Conservation (phyloP, 148 eudicot species). For the Arctostaphylos glauca region DNA sequence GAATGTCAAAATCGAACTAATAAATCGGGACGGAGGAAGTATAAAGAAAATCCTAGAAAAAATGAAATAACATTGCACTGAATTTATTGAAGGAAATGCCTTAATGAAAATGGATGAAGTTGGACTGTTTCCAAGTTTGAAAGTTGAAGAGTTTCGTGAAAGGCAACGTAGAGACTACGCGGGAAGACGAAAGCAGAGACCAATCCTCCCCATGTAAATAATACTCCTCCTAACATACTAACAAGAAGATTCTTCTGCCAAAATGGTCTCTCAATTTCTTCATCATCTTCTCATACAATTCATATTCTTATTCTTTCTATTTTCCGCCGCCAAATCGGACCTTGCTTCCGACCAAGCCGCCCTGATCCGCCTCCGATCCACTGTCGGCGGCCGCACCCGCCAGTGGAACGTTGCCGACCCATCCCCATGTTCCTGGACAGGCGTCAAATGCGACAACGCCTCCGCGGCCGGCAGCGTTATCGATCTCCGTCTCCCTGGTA, state of each 20-base stretch:
- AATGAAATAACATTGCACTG: not conserved
- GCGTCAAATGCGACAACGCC: conserved; percentile 30
- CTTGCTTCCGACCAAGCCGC: conserved; percentile 33
- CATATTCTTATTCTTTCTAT: not conserved
- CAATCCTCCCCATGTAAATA: not conserved
- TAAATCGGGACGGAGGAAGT: too few species aligned
- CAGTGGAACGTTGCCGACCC: conserved; percentile 26
- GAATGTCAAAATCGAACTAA: too few species aligned
- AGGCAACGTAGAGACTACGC: not conserved
- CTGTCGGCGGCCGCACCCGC: conserved; percentile 31
- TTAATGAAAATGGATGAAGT: not conserved
- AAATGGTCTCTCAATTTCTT: conserved; percentile 10
- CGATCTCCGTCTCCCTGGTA: conserved; percentile 41
- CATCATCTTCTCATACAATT: conserved; percentile 9
- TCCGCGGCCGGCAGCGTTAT: conserved; percentile 23
- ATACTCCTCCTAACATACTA: not conserved
- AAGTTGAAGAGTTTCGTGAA: not conserved
- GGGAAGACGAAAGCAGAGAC: conserved; percentile 1
- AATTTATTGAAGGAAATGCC: not conserved
- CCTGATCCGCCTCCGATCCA: conserved; percentile 28
- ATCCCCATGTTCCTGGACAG: conserved; percentile 38
- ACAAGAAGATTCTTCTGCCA: not conserved
- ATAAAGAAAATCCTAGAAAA: not conserved
- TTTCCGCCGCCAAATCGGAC: conserved; percentile 18
- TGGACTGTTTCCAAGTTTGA: not conserved